Percentiles rank a stretch among this genome's conserved stretches.
Conservation (phyloP, 2,329 filamentous ascomycete species). For the Teratosphaeria epicoccoides region DNA sequence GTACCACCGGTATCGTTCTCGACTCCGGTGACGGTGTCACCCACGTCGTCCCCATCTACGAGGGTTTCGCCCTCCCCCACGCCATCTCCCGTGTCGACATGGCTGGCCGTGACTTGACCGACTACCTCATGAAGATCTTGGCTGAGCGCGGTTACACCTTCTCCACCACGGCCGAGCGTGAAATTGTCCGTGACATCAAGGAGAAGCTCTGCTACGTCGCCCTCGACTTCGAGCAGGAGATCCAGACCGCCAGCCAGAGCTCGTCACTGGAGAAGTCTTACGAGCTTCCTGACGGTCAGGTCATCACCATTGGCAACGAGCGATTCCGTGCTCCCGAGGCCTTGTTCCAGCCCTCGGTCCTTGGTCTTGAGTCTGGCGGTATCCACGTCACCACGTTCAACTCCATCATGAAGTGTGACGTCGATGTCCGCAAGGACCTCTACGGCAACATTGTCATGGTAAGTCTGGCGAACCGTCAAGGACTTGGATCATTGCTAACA, state of each 20-base stretch:
- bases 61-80: slow-evolving; percentile 99
- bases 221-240: slow-evolving; percentile 99
- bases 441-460: slow-evolving; percentile 99
- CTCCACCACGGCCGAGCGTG: slow-evolving; percentile 98
- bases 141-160: slow-evolving; percentile 99
- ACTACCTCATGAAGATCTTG: slow-evolving; percentile 99
- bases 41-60: slow-evolving; percentile 99
- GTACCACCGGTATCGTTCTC: slow-evolving; percentile 99
- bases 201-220: slow-evolving; percentile 99
- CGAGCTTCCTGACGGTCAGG: slow-evolving; percentile 97
- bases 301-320: slow-evolving; percentile 99
- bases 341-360: slow-evolving; percentile 96
- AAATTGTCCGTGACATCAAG: slow-evolving; percentile 99
- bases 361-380: slow-evolving; percentile 96
- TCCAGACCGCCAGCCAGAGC: slow-evolving; percentile 98
- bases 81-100: slow-evolving; percentile 99
- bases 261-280: slow-evolving; percentile 99
- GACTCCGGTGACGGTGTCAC: slow-evolving; percentile 99
- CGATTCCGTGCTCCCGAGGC: slow-evolving; percentile 99
- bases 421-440: slow-evolving; percentile 99
- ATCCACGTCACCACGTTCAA: slow-evolving; percentile 99
- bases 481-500: slow-evolving; percentile 1
- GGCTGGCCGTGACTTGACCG: slow-evolving; percentile 99
- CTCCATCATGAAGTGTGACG: slow-evolving; percentile 99
- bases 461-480: slow-evolving; percentile 31